Evolutionary conservation across 1,139 yeast species (phyloP).

Genomic region (Wickerhamomyces sp.): DNA sequence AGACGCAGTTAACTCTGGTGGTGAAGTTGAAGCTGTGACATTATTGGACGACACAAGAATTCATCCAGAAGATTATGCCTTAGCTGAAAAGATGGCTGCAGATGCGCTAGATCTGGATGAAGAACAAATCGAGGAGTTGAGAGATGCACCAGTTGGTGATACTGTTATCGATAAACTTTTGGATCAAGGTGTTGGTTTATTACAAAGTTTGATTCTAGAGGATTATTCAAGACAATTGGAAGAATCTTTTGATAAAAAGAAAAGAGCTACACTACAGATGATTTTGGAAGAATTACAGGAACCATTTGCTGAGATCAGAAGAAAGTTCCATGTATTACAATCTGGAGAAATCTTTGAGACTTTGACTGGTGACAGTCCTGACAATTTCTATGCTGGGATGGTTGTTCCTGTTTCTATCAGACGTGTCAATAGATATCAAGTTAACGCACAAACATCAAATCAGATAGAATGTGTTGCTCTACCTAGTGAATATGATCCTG

Average conservation of each 20-base stretch:
- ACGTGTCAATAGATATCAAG: constrained; percentile 41
- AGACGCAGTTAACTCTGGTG: constrained; percentile 30
- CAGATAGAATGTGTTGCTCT: constrained; percentile 69
- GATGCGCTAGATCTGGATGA: constrained; percentile 96
- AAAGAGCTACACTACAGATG: constrained; percentile 78
- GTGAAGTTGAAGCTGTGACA: constrained; percentile 59
- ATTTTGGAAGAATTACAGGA: constrained; percentile 85
- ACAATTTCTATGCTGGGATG: constrained; percentile 62
- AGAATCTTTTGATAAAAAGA: constrained; percentile 66
- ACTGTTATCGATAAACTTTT: constrained; percentile 64
- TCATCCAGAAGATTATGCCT: constrained; percentile 95
- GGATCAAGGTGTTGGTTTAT: constrained; percentile 72
- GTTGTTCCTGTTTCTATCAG: constrained; percentile 74
- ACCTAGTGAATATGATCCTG: constrained; percentile 40
- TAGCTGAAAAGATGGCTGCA: constrained; percentile 96
- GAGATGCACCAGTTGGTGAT: constrained; percentile 64
- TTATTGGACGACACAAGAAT: constrained; percentile 90
- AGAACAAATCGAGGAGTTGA: constrained; percentile 81
- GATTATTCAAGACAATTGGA: constrained; percentile 94
- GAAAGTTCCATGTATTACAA: constrained; percentile 61
- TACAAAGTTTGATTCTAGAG: constrained; percentile 83
- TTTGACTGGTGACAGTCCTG: constrained; percentile 82
- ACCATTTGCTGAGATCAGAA: constrained; percentile 82
- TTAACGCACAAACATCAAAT: constrained; percentile 66
- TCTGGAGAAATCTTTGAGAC: constrained; percentile 76